Base-by-base conservation (phyloP, 2,329 filamentous ascomycete species). In the Ceratocystis alfenasii region DNA sequence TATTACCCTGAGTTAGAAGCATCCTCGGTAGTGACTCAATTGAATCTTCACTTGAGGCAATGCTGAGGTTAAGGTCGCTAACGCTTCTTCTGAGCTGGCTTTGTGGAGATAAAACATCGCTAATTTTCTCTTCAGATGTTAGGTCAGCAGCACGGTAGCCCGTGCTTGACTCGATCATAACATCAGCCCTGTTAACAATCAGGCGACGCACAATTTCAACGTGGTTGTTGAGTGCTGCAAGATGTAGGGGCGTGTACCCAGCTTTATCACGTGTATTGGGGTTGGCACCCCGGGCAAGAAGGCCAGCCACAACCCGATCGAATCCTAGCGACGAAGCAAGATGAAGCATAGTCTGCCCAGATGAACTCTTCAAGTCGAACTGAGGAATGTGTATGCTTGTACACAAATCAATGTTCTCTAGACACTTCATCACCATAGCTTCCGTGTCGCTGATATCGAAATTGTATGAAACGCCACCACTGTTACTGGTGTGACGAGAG, bases 311-410 rank as follows among this genome's bases (percentile, higher is more conserved):
- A 69, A 95, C 87, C 60, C 88, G 83, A 69, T 86, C 83, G 70
- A 90, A 82, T 5, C 89, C 89, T 12, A 92, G 77, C 7, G 87
- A 87, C 70, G 86, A 89, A 1, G 88, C 89, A 68, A 92, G 78
- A 71, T 94, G 89, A 68, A 95, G 81, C 81, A 95, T 87, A 1
- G 88, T 90, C 72, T 93, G 88, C 0, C 89, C 89, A 12, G 84
- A 88, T 1, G 82, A 76, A 69, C 77, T 76, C 70, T 81, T 81
- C 63, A 87, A 77, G 72, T 94, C 88, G 68, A 89, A 83, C 30
- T 81, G 82, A 15, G 87, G 83, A 70, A 81, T 80, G 68, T 87
- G 81, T 3, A 85, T 81, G 71, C 83, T 90, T 70, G 91, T 87
- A 72, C 90, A 87, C 30, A 90, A 78, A 72, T 93, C 89, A 71